Base-by-base conservation (phyloP, 176 grass and related monocot genomes). In the Phoenix dactylifera region DNA sequence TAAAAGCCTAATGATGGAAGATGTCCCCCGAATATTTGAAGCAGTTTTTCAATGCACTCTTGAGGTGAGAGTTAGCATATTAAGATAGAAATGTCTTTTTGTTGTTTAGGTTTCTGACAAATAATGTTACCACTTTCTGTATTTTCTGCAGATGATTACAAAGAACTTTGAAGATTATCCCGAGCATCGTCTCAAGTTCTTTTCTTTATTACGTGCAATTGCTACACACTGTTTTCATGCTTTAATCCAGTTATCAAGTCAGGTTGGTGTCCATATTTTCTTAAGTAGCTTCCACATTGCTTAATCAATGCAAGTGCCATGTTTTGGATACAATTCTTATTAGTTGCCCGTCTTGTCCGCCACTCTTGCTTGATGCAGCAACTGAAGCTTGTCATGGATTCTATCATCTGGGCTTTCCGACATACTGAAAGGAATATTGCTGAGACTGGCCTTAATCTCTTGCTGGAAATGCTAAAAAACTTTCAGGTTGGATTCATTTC, bases 401-500 rank as follows among this genome's bases (percentile, higher is more conserved):
- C 94, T 0, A 98, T 98, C 57, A 92, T 85, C 52, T 98, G 94
- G 94, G 94, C 94, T 16, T 98, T 93, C 50, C 84, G 94, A 74
- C 94, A 98, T 76, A 98, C 94, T 14, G 94, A 98, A 74, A 86
- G 94, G 69, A 98, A 98, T 72, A 98, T 98, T 66, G 94, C 94
- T 7, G 94, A 98, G 79, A 98, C 94, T 39, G 94, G 94, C 15
- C 82, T 98, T 23, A 98, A 79, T 73, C 76, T 98, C 49, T 78
- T 98, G 26, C 72, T 98, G 58, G 94, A 98, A 78, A 77, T 98
- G 60, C 66, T 98, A 18, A 98, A 86, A 68, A 98, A 89, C 18
- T 98, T 98, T 59, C 82, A 93, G 94, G 94, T 92, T 63, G 9
- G 51, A 67, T 59, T 39, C 32, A 39, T 39, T 39, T 10, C 7